Percentiles rank a stretch among this genome's conserved stretches.
Conservation (phyloP, 768 basidiomycete genomes). For the Cantharellus anzutake region DNA sequence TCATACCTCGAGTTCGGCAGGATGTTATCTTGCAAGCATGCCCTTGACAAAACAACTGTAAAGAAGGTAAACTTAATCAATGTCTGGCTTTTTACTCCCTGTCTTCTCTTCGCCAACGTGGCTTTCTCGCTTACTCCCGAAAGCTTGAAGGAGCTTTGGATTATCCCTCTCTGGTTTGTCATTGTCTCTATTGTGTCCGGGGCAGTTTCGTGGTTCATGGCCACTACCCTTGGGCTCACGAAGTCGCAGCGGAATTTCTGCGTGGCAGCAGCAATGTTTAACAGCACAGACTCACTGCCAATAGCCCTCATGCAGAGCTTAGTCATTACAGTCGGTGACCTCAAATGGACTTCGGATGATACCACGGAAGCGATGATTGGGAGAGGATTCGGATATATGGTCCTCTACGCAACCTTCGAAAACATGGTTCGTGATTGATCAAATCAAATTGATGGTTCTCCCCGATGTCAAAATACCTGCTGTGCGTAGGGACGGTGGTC, state of each 20-base stretch:
- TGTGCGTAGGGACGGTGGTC: no score
- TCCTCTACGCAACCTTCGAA: constrained; percentile 83
- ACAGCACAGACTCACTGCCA: constrained; percentile 90
- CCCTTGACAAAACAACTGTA: constrained; percentile 78
- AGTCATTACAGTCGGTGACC: constrained; percentile 61
- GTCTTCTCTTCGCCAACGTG: constrained; percentile 83
- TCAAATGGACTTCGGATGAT: constrained; percentile 70
- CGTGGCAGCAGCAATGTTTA: constrained; percentile 69
- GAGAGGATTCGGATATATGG: constrained; percentile 22
- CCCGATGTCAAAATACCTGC: no score
- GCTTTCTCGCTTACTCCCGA: constrained; percentile 71
- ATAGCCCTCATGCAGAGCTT: constrained; percentile 73
- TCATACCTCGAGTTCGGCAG: constrained; percentile 11
- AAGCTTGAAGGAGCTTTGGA: constrained; percentile 41
- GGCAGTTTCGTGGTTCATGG: constrained; percentile 40
- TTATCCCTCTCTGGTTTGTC: constrained; percentile 71
- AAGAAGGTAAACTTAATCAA: constrained; percentile 75
- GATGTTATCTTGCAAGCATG: constrained; percentile 53
- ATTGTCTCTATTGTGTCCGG: constrained; percentile 59
- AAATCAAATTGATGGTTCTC: background rate
- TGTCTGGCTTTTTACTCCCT: constrained; percentile 74
- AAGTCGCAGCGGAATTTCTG: constrained; percentile 63
- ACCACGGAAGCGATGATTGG: constrained; percentile 79
- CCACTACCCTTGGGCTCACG: constrained; percentile 44
- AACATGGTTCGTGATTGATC: constrained; percentile 52